Evolutionary conservation across 306 rosid genomes (phyloP), one percentile per base, ranked within the genome.

Genomic region (Dryas drummondii): DNA sequence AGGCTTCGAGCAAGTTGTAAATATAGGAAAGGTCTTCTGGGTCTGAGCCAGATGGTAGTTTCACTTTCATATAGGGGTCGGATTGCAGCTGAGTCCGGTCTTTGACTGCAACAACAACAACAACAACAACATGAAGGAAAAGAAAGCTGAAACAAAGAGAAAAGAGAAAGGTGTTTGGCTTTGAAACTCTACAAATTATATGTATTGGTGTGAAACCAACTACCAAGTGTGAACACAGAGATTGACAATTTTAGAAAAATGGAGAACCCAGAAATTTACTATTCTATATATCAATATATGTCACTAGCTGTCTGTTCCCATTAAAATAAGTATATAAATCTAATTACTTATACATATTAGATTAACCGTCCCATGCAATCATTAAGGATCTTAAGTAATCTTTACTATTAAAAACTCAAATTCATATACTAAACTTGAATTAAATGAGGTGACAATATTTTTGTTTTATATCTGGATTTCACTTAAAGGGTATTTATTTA

Each of bases 151-250:
- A 16, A 32, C 26, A 44, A 10, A 3, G 1, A 27, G 66, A 10
- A 16, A 10, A 16, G 13, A 22, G 40, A 41, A 58, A 67, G 56
- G 71, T 2, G 7, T 47, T 54, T 19, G 78, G 51, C 48, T 62
- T 58, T 64, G 12, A 63, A 55, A 73, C 27, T 22, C 11, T 54
- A 27, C 13, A 75, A 76, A 63, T n/a, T 4, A 26, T 42, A 32
- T 7, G 40, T 26, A 50, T 44, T 72, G 9, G 73, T 75, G 81
- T 81, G 84, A 82, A 72, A 64, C 7, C 45, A 17, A 27, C 42
- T 45, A 45, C 26, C 46, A 14, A 47, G 78, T 81, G 84, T 84
- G 88, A 84, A 81, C 88, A 10, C 75, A 26, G 5, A 40, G 27
- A 61, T 79, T 50, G 59, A 47, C 40, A 60, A 44, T 47, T 42